Evolutionary conservation across 192 early-diverging fungal genomes (phyloP).

Genomic region (Coemansia sp.): DNA sequence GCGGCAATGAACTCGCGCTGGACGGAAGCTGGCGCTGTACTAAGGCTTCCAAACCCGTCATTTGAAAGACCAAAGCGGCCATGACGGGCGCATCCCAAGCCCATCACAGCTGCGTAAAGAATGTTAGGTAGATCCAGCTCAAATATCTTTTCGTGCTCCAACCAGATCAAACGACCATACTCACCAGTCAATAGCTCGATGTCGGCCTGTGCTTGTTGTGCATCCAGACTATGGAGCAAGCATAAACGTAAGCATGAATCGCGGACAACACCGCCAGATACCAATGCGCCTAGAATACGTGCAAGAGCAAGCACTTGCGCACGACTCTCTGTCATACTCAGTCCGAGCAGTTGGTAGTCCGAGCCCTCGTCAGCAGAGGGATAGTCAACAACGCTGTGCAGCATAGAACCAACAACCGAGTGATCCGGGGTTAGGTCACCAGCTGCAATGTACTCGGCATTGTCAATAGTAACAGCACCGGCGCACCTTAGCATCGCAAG

Average conservation of each 20-base stretch:
- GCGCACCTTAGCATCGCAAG: conserved; percentile 21
- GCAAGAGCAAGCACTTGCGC: conserved; percentile 42
- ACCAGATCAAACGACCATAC: conserved; percentile 1
- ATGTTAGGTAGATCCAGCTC: conserved; percentile 18
- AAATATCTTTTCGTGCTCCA: neutral
- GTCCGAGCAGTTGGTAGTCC: conserved; percentile 12
- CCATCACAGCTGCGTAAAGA: neutral
- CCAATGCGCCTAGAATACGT: conserved; percentile 36
- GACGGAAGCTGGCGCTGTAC: conserved; percentile 32
- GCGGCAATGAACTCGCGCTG: conserved; percentile 54
- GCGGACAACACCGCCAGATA: conserved; percentile 7
- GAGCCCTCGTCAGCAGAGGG: conserved; percentile 8
- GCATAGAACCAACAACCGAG: conserved; percentile 45
- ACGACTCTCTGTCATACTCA: conserved; percentile 22
- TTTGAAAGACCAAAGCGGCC: neutral
- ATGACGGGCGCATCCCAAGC: neutral
- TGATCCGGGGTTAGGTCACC: conserved; percentile 28
- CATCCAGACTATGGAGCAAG: conserved; percentile 13
- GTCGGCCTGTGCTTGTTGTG: conserved; percentile 34
- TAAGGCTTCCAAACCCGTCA: neutral
- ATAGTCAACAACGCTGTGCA: conserved; percentile 26
- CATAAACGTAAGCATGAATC: neutral
- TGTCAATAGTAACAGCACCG: conserved; percentile 14
- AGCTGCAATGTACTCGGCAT: conserved; percentile 39
- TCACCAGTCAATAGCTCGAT: conserved; percentile 16